Evolutionary conservation across 2,329 filamentous ascomycete genomes (phyloP).

Genomic region (Botrytis porri): DNA sequence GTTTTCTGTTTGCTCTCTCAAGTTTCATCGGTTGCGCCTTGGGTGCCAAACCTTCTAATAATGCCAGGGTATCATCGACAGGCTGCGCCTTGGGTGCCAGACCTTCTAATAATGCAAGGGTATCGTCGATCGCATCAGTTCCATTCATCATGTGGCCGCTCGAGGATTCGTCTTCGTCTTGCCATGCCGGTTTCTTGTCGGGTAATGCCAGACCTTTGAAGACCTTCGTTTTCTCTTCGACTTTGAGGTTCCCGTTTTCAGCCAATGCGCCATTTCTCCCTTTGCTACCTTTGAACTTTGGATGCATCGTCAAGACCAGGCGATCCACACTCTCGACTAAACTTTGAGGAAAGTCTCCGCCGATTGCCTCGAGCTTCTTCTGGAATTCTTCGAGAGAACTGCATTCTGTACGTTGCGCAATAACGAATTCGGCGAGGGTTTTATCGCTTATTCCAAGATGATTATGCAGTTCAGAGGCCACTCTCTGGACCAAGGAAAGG

Average conservation of each 20-base stretch:
- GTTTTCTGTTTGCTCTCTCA: constrained; percentile 46
- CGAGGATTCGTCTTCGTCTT: constrained; percentile 46
- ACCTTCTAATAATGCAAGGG: constrained; percentile 84
- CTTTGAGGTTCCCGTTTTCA: constrained; percentile 43
- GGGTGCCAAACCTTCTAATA: constrained; percentile 80
- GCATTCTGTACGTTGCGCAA: constrained; percentile 81
- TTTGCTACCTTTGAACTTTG: constrained; percentile 79
- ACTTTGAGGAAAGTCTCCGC: constrained; percentile 75
- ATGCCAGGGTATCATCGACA: constrained; percentile 81
- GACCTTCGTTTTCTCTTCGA: constrained; percentile 76
- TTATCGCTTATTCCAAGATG: constrained; percentile 90
- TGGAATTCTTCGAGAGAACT: constrained; percentile 71
- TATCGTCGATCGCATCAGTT: constrained; percentile 80
- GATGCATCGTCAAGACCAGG: constrained; percentile 84
- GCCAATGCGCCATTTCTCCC: constrained; percentile 45
- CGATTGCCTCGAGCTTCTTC: constrained; percentile 68
- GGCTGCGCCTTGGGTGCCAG: constrained; percentile 64
- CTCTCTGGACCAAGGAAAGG: constrained; percentile 89
- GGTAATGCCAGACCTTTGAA: constrained; percentile 88
- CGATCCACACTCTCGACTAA: constrained; percentile 90
- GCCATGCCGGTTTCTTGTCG: constrained; percentile 63
- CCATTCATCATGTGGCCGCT: constrained; percentile 41
- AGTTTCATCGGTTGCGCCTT: constrained; percentile 49
- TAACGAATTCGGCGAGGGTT: constrained; percentile 93
- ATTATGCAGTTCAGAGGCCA: constrained; percentile 91